Evolutionary conservation across 2,329 filamentous ascomycete genomes (phyloP), one percentile per base, ranked within the genome.

Genomic region (Chrysosporium keratinophilum): DNA sequence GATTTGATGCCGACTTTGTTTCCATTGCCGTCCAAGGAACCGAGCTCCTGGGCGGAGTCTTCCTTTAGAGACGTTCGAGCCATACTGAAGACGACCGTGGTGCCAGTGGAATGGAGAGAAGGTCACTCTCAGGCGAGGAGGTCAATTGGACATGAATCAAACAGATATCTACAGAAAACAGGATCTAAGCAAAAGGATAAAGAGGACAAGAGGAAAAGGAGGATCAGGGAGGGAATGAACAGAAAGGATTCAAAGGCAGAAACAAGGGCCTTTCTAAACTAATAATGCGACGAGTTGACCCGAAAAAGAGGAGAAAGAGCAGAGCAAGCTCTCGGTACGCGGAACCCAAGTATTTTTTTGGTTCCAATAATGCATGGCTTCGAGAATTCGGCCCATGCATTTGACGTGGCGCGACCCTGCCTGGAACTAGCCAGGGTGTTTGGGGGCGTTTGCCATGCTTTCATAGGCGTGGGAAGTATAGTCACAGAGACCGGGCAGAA

Each of bases 361-460:
- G 17, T 17, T 17, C 15, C 19, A 41, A 44, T 44, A 23, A 44
- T 44, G 41, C 41, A 44, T 23, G 41, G 23, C 39, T n/a, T 44
- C 33, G 35, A 19, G 19, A 40, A 43, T 43, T 43, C 17, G 20
- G n/a, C 31, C 31, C 49, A 44, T 43, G 49, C 49, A 51, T 51
- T 43, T 28, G 33, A 51, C 37, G 48, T 50, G 39, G 48, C 48
- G 48, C 33, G 31, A 47, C 39, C 48, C 28, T 50, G 17, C 39
- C 49, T 42, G 41, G 50, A 33, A 9, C 34, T 40, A 40, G 19
- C 33, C 20, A 40, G 42, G 50, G 42, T 46, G 14, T 17, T 11
- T n/a, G 42, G 33, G 46, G 17, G 35, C 15, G 20, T 50, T 43
- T 45, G 50, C 50, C 50, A 52, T 52, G 50, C 40, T 52, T 39